Percentiles rank a stretch among this genome's conserved stretches.
Conservation (phyloP, 169 alveolate species). For the Cryptosporidium canis region DNA sequence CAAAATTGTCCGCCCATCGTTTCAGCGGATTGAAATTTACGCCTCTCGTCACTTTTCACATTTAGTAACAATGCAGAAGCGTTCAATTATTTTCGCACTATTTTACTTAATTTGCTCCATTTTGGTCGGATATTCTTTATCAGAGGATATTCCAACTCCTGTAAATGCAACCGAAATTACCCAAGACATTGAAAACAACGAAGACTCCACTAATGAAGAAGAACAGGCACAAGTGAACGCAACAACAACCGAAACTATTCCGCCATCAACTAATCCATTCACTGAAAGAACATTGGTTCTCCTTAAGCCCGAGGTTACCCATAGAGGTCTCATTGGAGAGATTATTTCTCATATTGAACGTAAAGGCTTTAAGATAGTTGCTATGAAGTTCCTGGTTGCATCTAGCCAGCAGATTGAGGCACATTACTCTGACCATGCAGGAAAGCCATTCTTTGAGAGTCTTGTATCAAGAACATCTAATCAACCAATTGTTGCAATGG, state of each 20-base stretch:
- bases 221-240: neutral
- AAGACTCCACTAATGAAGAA: neutral
- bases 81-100: neutral
- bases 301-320: slow-evolving; percentile 54
- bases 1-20: slow-evolving; percentile 11
- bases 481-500: slow-evolving; percentile 66
- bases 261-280: slow-evolving; percentile 22
- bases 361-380: slow-evolving; percentile 58
- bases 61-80: slow-evolving; percentile 10
- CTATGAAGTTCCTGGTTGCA: slow-evolving; percentile 61
- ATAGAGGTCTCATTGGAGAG: slow-evolving; percentile 58
- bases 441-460: slow-evolving; percentile 26
- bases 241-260: neutral
- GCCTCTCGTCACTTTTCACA: neutral
- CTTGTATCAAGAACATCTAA: slow-evolving; percentile 34
- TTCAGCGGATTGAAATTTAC: neutral
- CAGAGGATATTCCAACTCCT: neutral
- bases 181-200: neutral
- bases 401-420: slow-evolving; percentile 40
- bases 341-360: slow-evolving; percentile 24
- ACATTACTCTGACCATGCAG: slow-evolving; percentile 51
- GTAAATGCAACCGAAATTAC: neutral
- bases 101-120: neutral
- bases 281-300: slow-evolving; percentile 40
- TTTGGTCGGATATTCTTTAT: neutral